These are phyloP conservation scores for Dicorynia guianensis DNA, from an alignment of 306 rosid species.

Conservation along the genomic window DNA sequence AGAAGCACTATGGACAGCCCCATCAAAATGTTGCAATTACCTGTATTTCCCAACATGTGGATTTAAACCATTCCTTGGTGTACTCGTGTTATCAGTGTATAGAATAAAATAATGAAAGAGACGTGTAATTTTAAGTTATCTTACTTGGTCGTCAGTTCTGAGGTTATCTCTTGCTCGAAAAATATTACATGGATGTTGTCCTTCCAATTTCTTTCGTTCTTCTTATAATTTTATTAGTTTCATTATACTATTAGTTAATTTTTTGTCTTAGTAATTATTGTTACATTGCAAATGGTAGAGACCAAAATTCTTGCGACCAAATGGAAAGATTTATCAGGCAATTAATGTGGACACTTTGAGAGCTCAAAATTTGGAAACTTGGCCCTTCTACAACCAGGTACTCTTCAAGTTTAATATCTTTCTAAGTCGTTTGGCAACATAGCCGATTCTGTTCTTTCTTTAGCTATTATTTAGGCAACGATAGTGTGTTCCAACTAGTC, in stretches of 20 bases:
- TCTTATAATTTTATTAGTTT: background rate
- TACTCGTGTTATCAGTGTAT: too few species aligned
- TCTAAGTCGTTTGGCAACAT: background rate
- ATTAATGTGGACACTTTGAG: constrained; percentile 80
- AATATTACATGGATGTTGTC: too few species aligned
- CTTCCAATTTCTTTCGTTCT: too few species aligned
- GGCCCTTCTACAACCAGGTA: constrained; percentile 95
- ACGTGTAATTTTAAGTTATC: too few species aligned
- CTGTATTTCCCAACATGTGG: too few species aligned
- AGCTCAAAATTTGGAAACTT: constrained; percentile 88
- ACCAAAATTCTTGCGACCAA: constrained; percentile 77
- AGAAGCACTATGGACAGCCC: too few species aligned
- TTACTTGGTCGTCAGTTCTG: too few species aligned
- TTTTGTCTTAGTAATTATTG: background rate
- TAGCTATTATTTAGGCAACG: background rate
- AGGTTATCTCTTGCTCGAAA: too few species aligned
- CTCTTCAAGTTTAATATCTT: background rate
- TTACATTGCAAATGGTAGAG: constrained; percentile 51
- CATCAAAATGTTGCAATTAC: too few species aligned
- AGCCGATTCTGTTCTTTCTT: background rate
- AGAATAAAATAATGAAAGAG: too few species aligned
- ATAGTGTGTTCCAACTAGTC: background rate
- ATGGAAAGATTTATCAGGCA: constrained; percentile 74
- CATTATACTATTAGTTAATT: constrained; percentile 14
- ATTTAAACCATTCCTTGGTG: too few species aligned